Conservation (phyloP, 352 stramenopile genomes). For the Globisporangium nagaii region DNA sequence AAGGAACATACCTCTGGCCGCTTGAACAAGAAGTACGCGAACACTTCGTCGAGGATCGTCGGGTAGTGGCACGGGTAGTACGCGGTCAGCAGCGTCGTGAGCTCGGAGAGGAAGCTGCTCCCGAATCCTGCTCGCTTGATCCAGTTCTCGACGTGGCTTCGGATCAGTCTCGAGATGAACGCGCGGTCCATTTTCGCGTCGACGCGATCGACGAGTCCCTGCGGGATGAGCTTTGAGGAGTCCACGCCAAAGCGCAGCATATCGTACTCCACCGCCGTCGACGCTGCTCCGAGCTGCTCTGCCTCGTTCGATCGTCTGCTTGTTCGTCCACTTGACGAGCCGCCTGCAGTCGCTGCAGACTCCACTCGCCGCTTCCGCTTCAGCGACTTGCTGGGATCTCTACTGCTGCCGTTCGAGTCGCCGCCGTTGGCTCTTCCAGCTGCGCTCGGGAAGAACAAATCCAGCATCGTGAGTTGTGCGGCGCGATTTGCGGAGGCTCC, state of each 20-base stretch:
- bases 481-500: not conserved
- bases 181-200: conserved; percentile 50
- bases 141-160: conserved; percentile 72
- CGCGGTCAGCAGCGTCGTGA: conserved; percentile 62
- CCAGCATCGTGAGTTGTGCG: conserved; percentile 37
- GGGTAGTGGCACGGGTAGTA: conserved; percentile 83
- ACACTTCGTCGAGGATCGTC: conserved; percentile 76
- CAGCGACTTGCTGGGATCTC: conserved; percentile 20
- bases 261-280: conserved; percentile 28
- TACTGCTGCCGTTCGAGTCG: not conserved
- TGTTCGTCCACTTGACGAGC: not conserved
- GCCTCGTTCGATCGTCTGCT: conserved; percentile 2
- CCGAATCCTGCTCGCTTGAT: conserved; percentile 58
- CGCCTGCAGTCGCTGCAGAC: not conserved
- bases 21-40: conserved; percentile 72
- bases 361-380: conserved; percentile 43
- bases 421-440: not conserved
- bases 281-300: conserved; percentile 5
- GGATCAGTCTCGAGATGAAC: conserved; percentile 45
- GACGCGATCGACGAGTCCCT: conserved; percentile 81
- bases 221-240: conserved; percentile 65
- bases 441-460: conserved; percentile 49
- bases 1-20: conserved; percentile 38
- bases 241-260: conserved; percentile 69
- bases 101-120: conserved; percentile 57